A percentile compares a stretch with the other conserved stretches of the same genome.
phyloP scores from a whole-genome alignment of 2,329 filamentous ascomycete genomes.

The Clathrospora elynae region DNA sequence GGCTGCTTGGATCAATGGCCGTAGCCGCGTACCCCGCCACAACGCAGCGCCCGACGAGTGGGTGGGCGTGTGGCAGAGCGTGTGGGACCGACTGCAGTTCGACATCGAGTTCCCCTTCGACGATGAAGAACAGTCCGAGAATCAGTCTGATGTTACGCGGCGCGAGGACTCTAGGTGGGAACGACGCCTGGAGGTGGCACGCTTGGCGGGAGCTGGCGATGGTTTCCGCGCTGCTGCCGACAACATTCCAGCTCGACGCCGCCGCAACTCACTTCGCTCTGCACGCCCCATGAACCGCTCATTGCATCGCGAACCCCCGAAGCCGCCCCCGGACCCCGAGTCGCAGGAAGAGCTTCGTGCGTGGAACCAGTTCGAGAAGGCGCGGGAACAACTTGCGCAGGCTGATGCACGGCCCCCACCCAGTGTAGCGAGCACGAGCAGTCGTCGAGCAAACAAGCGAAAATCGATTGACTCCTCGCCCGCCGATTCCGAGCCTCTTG shows the following conservation, averaged over 20 bases:
- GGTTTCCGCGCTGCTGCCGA: slow-evolving; percentile 73
- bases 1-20: slow-evolving; percentile 40
- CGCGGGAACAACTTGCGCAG: slow-evolving; percentile 63
- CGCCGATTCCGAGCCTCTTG: slow-evolving; percentile 63
- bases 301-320: slow-evolving; percentile 44
- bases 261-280: slow-evolving; percentile 47
- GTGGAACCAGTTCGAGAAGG: slow-evolving; percentile 90
- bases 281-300: slow-evolving; percentile 39
- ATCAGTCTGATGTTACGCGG: slow-evolving; percentile 61
- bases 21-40: slow-evolving; percentile 38
- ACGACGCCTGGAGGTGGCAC: slow-evolving; percentile 79
- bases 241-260: slow-evolving; percentile 54
- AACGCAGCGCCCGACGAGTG: slow-evolving; percentile 51
- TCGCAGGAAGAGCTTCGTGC: slow-evolving; percentile 80
- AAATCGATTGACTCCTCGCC: slow-evolving; percentile 78
- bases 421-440: slow-evolving; percentile 28
- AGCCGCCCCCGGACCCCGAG: slow-evolving; percentile 65
- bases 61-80: slow-evolving; percentile 86
- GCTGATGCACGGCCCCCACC: slow-evolving; percentile 26
- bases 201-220: slow-evolving; percentile 74
- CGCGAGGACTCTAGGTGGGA: slow-evolving; percentile 75
- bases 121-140: slow-evolving; percentile 63
- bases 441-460: slow-evolving; percentile 68
- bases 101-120: slow-evolving; percentile 87
- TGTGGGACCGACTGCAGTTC: slow-evolving; percentile 77